Conservation (phyloP, 192 early-diverging fungal genomes). For the Chytriomyces sp. region DNA sequence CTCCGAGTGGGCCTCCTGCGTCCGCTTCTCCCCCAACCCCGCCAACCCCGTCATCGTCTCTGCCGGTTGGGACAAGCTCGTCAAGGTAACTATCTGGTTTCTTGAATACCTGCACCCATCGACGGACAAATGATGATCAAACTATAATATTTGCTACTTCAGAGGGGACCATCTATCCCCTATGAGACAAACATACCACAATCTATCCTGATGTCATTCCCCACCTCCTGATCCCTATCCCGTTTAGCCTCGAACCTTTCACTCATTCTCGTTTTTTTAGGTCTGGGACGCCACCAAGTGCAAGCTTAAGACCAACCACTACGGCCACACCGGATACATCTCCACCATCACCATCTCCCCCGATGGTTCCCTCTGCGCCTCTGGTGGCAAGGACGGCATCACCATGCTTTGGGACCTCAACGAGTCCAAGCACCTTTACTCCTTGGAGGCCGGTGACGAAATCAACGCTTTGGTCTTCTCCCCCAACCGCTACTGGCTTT, state of each 20-base stretch:
- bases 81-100: slow-evolving; percentile 77
- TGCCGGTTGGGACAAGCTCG: slow-evolving; percentile 98
- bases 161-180: slow-evolving; percentile 33
- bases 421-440: slow-evolving; percentile 99
- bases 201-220: slow-evolving; percentile 32
- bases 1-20: slow-evolving; percentile 98
- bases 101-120: background rate
- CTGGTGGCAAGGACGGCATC: slow-evolving; percentile 98
- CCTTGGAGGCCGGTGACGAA: slow-evolving; percentile 90
- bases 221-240: background rate
- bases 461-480: slow-evolving; percentile 99
- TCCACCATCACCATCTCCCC: slow-evolving; percentile 98
- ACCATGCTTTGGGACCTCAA: slow-evolving; percentile 99
- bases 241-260: background rate
- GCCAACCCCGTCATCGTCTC: slow-evolving; percentile 97
- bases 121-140: slow-evolving; percentile 27
- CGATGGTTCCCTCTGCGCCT: slow-evolving; percentile 99
- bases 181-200: slow-evolving; percentile 48
- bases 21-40: slow-evolving; percentile 99
- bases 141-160: slow-evolving; percentile 58
- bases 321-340: slow-evolving; percentile 97
- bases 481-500: slow-evolving; percentile 99
- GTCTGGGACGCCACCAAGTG: slow-evolving; percentile 99
- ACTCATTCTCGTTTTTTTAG: slow-evolving; percentile 45
- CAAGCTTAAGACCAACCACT: slow-evolving; percentile 99